These are phyloP conservation scores for Arctostaphylos glauca DNA, from an alignment of 148 eudicot species.

Conservation along the genomic window DNA sequence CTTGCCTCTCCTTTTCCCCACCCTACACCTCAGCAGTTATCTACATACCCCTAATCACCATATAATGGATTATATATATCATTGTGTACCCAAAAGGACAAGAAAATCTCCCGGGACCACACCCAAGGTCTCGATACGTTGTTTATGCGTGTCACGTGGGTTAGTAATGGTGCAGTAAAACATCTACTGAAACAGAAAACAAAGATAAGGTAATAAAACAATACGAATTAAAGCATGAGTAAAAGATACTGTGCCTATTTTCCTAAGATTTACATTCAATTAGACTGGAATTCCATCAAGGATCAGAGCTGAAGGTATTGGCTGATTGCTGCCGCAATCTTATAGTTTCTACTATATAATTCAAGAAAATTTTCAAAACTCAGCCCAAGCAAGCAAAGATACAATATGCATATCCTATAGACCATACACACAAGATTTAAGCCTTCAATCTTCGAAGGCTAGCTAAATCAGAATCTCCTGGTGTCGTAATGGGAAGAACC, in stretches of 20 bases:
- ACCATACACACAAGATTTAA: neutral
- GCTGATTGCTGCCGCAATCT: neutral
- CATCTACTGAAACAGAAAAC: no score
- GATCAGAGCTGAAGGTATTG: neutral
- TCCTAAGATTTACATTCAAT: neutral
- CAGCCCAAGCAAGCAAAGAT: neutral
- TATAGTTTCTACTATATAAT: neutral
- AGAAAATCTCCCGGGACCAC: neutral
- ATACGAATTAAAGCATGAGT: neutral
- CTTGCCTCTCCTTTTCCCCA: neutral
- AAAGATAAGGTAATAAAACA: neutral
- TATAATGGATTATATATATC: neutral
- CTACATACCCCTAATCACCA: neutral
- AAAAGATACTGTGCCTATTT: neutral
- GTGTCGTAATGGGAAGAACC: neutral
- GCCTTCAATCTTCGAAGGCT: neutral
- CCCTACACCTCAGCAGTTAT: neutral
- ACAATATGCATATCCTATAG: neutral
- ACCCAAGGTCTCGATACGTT: neutral
- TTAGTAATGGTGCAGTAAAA: neutral
- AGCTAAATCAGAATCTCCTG: neutral
- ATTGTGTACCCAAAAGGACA: neutral
- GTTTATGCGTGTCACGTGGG: neutral
- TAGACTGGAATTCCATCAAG: neutral
- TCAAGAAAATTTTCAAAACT: neutral